Evolutionary conservation across 1,284 basidiomycete species (phyloP), one percentile per base, ranked within the genome.

Genomic region (Moesziomyces globuligerus): DNA sequence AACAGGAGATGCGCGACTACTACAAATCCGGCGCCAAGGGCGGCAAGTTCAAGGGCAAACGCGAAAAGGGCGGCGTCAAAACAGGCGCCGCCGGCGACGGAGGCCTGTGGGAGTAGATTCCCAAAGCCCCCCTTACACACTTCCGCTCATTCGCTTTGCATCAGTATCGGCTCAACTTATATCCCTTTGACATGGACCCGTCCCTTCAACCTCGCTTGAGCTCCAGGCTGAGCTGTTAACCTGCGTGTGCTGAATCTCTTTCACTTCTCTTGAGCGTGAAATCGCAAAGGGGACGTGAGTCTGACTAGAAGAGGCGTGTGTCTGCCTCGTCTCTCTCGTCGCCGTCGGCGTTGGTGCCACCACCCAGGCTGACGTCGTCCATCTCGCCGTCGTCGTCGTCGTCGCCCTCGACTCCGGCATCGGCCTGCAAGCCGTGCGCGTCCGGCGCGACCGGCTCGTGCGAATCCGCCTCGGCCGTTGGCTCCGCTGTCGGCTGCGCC

Each of bases 11-110:
- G 72, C 36, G 78, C 11, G 74, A 72, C 17, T 73, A 73, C 36
- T 79, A 79, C 62, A 79, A 79, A 61, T 43, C 48, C 5, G 75
- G 74, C 25, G 56, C 62, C 7, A 76, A 74, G 44, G 77, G 77
- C 4, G 77, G 77, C 40, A 79, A 79, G 54, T 65, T 76, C 25
- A 79, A 74, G 41, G 75, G 75, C 8, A 78, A 78, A 51, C 45
- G 59, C 15, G 75, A 71, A 29, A 79, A 79, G 41, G 77, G 77
- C 4, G 76, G 75, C 17, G 59, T 59, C 44, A 76, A 76, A 59
- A 77, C 76, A 6, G 65, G 65, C 9, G 46, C 64, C 2, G 60
- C 51, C 3, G 65, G 52, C 18, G 69, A 79, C 41, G 77, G 73
- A 7, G 71, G 73, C 21, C 50, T 79, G 20, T 79, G 76, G 76